Evolutionary conservation across 1,284 basidiomycete species (phyloP).

Genomic region (Agaricales sp.): DNA sequence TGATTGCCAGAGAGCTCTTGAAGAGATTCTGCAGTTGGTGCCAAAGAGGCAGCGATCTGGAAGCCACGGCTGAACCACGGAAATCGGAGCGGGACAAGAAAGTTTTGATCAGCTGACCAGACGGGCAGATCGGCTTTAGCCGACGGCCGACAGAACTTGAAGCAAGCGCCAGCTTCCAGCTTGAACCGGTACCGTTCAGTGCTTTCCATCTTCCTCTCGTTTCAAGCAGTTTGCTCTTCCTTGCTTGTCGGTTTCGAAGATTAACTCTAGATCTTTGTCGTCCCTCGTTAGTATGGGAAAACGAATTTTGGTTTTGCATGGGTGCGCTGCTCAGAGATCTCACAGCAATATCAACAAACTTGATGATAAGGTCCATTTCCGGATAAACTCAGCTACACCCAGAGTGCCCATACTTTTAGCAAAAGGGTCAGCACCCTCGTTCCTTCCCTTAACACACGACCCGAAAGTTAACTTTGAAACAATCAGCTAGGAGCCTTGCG

Average conservation of each 20-base stretch:
- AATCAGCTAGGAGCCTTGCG: constrained; percentile 63
- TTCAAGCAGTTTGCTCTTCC: constrained; percentile 2
- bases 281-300: not conserved
- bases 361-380: not conserved
- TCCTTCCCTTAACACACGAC: not conserved
- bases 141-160: too few relatives aligned
- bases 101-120: not conserved
- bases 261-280: not conserved
- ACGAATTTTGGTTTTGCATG: constrained; percentile 9
- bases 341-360: too few relatives aligned
- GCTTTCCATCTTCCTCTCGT: too few relatives aligned
- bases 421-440: constrained; percentile 52
- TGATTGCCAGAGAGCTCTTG: not conserved
- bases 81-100: not conserved
- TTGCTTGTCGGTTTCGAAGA: not conserved
- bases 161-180: too few relatives aligned
- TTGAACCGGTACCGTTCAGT: too few relatives aligned
- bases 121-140: too few relatives aligned
- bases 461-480: constrained; percentile 11
- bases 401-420: constrained; percentile 71
- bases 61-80: not conserved
- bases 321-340: not conserved
- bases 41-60: not conserved
- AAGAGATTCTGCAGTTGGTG: not conserved
- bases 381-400: constrained; percentile 55